These are phyloP conservation scores for Verticillium klebahnii DNA, from an alignment of 2,329 filamentous ascomycete genomes.

Conservation along the genomic window DNA sequence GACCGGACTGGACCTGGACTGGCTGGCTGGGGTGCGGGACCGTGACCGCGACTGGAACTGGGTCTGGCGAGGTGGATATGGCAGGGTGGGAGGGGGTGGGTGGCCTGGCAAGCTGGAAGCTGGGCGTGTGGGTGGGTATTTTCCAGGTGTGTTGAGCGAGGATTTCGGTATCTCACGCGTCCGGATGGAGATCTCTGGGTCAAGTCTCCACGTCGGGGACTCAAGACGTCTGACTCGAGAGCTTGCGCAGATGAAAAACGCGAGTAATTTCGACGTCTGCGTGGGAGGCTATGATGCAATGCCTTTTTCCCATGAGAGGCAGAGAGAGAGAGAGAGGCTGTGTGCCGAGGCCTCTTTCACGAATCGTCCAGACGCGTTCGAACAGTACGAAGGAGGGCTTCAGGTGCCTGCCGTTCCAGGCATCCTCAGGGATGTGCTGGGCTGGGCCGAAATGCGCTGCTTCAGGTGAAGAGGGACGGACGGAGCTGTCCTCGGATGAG, in stretches of 20 bases:
- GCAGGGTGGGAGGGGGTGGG: not conserved
- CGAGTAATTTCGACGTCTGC: not conserved
- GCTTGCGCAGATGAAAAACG: not conserved
- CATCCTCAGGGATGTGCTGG: not conserved
- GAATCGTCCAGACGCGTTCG: not conserved
- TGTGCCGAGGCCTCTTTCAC: not conserved
- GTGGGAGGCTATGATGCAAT: not conserved
- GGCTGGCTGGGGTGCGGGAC: not conserved
- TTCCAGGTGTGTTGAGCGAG: not conserved
- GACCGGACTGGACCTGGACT: not conserved
- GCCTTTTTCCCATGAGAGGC: not conserved
- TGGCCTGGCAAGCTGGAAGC: not conserved
- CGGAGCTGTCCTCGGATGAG: not conserved
- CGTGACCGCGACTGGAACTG: not conserved
- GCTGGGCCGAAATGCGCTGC: not conserved
- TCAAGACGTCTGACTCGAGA: not conserved
- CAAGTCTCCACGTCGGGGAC: not conserved
- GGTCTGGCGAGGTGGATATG: not conserved
- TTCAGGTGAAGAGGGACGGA: not conserved
- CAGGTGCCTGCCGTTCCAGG: not conserved
- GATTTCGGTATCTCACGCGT: not conserved
- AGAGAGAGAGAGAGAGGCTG: not conserved
- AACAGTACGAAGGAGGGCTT: not conserved
- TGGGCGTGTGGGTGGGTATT: not conserved
- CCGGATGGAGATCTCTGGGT: not conserved